These are phyloP conservation scores for Castanea crenata DNA, from an alignment of 306 rosid genomes.

Conservation along the genomic window DNA sequence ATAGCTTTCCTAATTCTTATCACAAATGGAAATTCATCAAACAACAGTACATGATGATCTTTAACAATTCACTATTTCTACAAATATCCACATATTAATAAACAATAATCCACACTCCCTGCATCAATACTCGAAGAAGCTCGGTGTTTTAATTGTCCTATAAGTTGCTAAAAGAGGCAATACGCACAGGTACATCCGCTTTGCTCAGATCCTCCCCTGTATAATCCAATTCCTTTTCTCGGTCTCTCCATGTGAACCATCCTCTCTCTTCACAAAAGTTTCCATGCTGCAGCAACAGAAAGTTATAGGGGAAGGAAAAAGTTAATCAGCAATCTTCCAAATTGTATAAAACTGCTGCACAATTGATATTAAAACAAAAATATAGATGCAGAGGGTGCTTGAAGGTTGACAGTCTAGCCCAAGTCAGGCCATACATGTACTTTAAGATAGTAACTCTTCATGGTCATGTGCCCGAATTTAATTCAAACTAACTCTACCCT, in stretches of 20 bases:
- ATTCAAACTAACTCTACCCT: too few species aligned
- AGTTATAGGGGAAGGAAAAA: not conserved
- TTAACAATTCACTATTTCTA: constrained; percentile 23
- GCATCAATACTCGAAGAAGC: constrained; percentile 37
- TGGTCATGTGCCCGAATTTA: not conserved
- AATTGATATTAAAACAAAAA: not conserved
- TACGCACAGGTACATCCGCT: constrained; percentile 7
- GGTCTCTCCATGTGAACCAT: not conserved
- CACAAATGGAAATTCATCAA: not conserved
- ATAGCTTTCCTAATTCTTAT: constrained; percentile 26
- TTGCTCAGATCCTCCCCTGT: constrained; percentile 19
- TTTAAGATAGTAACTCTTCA: not conserved
- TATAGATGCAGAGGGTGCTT: not conserved
- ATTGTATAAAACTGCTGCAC: not conserved
- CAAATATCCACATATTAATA: constrained; percentile 35
- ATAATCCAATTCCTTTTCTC: not conserved
- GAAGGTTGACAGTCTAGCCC: not conserved
- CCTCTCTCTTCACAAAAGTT: constrained; percentile 46
- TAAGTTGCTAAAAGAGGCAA: constrained; percentile 37
- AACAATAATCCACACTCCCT: constrained; percentile 28
- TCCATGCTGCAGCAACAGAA: constrained; percentile 62
- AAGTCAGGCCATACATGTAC: not conserved
- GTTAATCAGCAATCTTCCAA: not conserved
- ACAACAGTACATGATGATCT: constrained; percentile 12
- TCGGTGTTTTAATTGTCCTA: constrained; percentile 18